Base-by-base conservation (phyloP, 1,139 yeast species). In the Sugiyamaella grinbergsii region DNA sequence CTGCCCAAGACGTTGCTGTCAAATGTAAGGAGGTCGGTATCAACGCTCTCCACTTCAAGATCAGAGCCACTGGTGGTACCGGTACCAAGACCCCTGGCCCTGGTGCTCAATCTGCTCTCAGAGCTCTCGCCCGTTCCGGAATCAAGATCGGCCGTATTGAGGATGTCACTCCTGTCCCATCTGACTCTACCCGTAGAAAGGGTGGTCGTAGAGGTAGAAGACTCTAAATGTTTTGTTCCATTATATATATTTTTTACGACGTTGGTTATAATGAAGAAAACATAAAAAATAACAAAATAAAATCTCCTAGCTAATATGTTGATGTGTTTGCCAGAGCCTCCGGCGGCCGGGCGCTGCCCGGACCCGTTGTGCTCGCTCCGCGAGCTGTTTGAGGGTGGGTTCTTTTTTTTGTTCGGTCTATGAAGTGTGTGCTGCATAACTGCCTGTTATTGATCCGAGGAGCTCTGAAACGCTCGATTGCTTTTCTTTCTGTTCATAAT, bases 121-220 rank as follows among this genome's bases (percentile, higher is more conserved):
- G 98, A 83, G 99, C 99, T 72, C 82, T 94, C 73, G 99, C 99
- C 72, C 91, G 99, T 85, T 90, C 98, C 65, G 99, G 99, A 76
- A 84, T 94, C 80, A 90, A 96, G 85, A 93, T 94, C 68, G 99
- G 99, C 73, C 91, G 99, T 82, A 94, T 94, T 70, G 98, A 94
- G 83, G 99, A 94, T 78, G 98, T 94, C 67, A 94, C 99, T 69
- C 98, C 98, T 78, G 93, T 94, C 72, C 99, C 99, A 77, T 93
- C 98, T 67, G 99, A 94, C 80, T 91, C 98, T 72, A 94, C 98
- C 78, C 94, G 99, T 86, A 89, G 95, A 88, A 94, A 94, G 95
- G 98, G 98, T 89, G 99, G 99, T 88, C 94, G 98, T 85, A 91
- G 99, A 86, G 99, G 99, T 91, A 93, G 98, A 86, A 90, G 99